Evolutionary conservation across 371 early-diverging fungal species (phyloP), one percentile per base, ranked within the genome.

Genomic region (Apophysomyces trapeziformis): DNA sequence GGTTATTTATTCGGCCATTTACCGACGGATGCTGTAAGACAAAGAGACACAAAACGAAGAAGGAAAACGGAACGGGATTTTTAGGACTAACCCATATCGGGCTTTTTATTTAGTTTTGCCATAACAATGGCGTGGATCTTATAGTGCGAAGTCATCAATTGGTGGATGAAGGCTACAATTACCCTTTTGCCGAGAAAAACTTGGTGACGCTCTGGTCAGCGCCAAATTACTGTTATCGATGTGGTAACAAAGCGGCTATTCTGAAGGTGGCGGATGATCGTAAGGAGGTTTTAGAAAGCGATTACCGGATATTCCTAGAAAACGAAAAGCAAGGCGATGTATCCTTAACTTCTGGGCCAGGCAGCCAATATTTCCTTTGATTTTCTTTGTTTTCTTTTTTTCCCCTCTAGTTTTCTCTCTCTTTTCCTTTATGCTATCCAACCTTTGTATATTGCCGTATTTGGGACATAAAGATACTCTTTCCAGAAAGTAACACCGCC

Each of bases 181-280:
- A 95, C 79, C 96, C 95, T 88, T 99, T 98, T 80, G 92, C 93
- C 16, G 95, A 96, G 63, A 91, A 95, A 65, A 91, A 93, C 63
- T 86, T 99, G 67, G 99, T 99, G n/a, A 99, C 99, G 5, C 94
- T 99, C 56, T 99, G 99, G 96, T 96, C 96, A 16, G 99, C 99
- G 38, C 99, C 99, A 21, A 99, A 97, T 81, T 99, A 99, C 79
- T 99, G 99, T 83, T 99, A 99, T 78, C 90, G 99, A 58, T 99
- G 99, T 72, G 99, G 97, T 12, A 99, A 99, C 80, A 94, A 99
- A 46, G 99, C 99, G 14, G 91, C 96, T 21, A 95, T 99, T 67
- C 80, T 99, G 57, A 95, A 98, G 71, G 90, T 99, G 32, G 75
- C 76, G 16, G 83, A 82, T 12, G 72, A 91, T 96, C 92, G 86